Evolutionary conservation across 352 stramenopile genomes (phyloP), one percentile per base, ranked within the genome.

Genomic region (Bremia lactucae): DNA sequence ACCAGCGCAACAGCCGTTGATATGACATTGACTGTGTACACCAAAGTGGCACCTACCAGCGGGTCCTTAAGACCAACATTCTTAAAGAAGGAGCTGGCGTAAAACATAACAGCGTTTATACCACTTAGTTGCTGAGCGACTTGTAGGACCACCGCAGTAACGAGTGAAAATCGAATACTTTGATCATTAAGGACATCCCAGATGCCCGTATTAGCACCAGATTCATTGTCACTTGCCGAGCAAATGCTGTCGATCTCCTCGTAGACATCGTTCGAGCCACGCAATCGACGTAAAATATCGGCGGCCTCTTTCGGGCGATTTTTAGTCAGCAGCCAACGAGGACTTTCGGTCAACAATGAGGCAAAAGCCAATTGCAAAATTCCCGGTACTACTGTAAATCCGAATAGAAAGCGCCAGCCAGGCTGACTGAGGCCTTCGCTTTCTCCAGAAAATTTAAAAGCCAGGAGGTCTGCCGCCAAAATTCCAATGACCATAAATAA

Each of bases 91-190:
- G 65, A 78, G 38, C 68, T 86, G 3, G 73, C 71, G 46, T 86
- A 86, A 52, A 83, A 86, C 73, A 86, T 86, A 39, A 86, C 73
- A 31, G 73, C 73, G 37, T 86, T 86, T 39, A 86, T 86, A 14
- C 73, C 73, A 14, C 65, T 78, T 36, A 86, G 75, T 53, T 86
- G 73, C 42, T 86, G 73, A 36, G 68, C 65, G 21, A 86, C 23
- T 49, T 86, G 73, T 33, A 86, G 49, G 42, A 71, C 62, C 11
- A 86, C 55, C 14, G 71, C 73, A 5, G 68, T 65, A 15, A 86
- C 59, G 10, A 86, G 52, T 18, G 73, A 62, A 46, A 83, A 78
- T 24, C 73, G 73, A 31, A 86, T 79, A 41, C 51, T 79, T 31
- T 52, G 49, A 48, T 86, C 73, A 16, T 36, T 58, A 16, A 86